phyloP scores from a whole-genome alignment of 805 yeast genomes.

The Metschnikowia noctiluminum region DNA sequence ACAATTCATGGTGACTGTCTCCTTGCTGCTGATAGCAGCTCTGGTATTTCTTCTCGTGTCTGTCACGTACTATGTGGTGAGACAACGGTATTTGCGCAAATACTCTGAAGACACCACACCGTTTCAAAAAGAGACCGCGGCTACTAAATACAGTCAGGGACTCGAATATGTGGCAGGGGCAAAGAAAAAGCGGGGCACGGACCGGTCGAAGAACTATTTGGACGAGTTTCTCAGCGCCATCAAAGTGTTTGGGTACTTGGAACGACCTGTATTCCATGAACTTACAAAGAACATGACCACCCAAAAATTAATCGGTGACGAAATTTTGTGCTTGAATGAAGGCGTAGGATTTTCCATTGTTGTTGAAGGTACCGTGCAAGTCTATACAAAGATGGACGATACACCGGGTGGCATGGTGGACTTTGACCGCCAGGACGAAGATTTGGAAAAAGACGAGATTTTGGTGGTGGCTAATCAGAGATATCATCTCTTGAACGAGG shows the following conservation, averaged over 20 bases:
- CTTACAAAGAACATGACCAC: conserved; percentile 90
- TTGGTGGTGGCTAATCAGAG: conserved; percentile 52
- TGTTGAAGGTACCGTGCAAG: conserved; percentile 85
- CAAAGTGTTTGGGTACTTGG: conserved; percentile 90
- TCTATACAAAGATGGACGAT: conserved; percentile 54
- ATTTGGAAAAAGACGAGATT: conserved; percentile 37
- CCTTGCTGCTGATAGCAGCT: conserved; percentile 45
- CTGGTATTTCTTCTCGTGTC: conserved; percentile 28
- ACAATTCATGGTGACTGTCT: conserved; percentile 49
- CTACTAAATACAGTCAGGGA: conserved; percentile 38
- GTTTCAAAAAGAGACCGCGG: conserved; percentile 35
- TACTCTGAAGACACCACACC: conserved; percentile 46
- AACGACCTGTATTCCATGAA: conserved; percentile 86
- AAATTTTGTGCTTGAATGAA: conserved; percentile 68
- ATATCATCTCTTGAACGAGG: conserved; percentile 74
- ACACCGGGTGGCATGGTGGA: conserved; percentile 12
- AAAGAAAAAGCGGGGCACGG: conserved; percentile 23
- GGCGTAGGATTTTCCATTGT: conserved; percentile 85
- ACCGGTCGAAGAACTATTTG: conserved; percentile 57
- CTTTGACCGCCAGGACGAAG: conserved; percentile 20
- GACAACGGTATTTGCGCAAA: conserved; percentile 61
- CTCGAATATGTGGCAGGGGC: conserved; percentile 45
- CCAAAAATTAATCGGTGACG: conserved; percentile 73
- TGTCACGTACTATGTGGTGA: conserved; percentile 44
- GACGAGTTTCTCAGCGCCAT: conserved; percentile 90